Evolutionary conservation across 768 basidiomycete species (phyloP), one percentile per base, ranked within the genome.

Genomic region (Lentinus brumalis): DNA sequence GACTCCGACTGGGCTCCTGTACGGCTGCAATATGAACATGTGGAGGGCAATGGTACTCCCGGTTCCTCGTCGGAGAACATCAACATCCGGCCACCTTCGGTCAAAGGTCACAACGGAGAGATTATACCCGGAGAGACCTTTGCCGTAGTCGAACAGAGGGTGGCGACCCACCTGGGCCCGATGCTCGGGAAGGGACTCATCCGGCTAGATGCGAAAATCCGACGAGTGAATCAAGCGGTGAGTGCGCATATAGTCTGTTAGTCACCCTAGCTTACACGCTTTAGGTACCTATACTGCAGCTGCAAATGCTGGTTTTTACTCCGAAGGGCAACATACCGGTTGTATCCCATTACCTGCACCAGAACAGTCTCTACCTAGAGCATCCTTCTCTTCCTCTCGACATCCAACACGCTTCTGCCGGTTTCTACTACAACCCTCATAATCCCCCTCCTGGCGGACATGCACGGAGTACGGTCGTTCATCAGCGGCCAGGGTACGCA

Each of bases 291-390:
- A 91, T 94, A 56, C 79, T 96, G 47, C 85, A 88, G 21, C 80
- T 98, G 16, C 89, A 90, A 69, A 83, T 97, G 74, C 84, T 97
- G 41, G 86, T 98, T 32, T 96, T 91, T 75, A 96, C 96, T 5
- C 93, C 94, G 5, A 97, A 96, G 73, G 92, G 93, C 35, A 95
- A 98, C 74, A 89, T 98, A 63, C 77, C 81, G 35, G 86, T 89
- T 56, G 89, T 99, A 62, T 87, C 92, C 63, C 80, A 85, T 68
- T 87, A 86, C 68, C 82, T 98, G 52, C 83, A 86, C 26, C 80
- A 84, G 59, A 81, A 82, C 61, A 82, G 82, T 42, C 77, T 95
- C 8, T 78, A 89, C 54, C 85, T 98, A 50, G 87, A 92, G 68
- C 89, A 97, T 67, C 96, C 97, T 1, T 76, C 84, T 16, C 78